Evolutionary conservation across 768 basidiomycete genomes (phyloP).

Genomic region (Trametes punicea): DNA sequence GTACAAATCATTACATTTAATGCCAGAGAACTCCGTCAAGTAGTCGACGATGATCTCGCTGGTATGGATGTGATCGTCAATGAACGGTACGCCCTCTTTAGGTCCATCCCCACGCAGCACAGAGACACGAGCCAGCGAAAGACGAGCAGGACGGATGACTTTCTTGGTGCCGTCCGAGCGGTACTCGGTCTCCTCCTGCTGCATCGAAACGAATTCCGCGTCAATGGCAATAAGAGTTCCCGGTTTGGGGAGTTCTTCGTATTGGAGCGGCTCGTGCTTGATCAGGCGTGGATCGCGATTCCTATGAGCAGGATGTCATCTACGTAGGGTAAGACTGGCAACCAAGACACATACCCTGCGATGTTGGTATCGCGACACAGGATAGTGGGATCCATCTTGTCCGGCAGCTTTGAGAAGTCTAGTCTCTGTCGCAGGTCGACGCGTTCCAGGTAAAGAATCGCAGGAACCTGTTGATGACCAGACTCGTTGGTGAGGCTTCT

Average conservation of each 20-base stretch:
- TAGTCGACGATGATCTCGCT: slow-evolving; percentile 96
- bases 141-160: slow-evolving; percentile 84
- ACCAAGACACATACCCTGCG: slow-evolving; percentile 53
- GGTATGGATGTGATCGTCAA: slow-evolving; percentile 97
- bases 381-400: slow-evolving; percentile 67
- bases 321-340: not conserved
- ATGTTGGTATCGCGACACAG: slow-evolving; percentile 86
- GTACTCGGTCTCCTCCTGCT: slow-evolving; percentile 96
- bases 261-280: slow-evolving; percentile 71
- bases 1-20: slow-evolving; percentile 67
- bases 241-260: slow-evolving; percentile 76
- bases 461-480: slow-evolving; percentile 57
- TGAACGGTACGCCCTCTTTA: slow-evolving; percentile 84
- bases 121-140: slow-evolving; percentile 92
- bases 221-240: slow-evolving; percentile 94
- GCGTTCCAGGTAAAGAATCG: slow-evolving; percentile 88
- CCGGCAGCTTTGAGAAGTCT: slow-evolving; percentile 63
- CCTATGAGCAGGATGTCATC: slow-evolving; percentile 35
- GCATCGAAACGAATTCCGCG: slow-evolving; percentile 96
- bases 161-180: slow-evolving; percentile 94
- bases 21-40: slow-evolving; percentile 95
- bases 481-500: not conserved
- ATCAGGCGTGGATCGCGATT: slow-evolving; percentile 71
- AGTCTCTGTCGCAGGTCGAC: slow-evolving; percentile 54
- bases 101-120: slow-evolving; percentile 84